Evolutionary conservation across 139 green algal genomes (phyloP), one percentile per base, ranked within the genome.

Genomic region (Picochlorum sp.): DNA sequence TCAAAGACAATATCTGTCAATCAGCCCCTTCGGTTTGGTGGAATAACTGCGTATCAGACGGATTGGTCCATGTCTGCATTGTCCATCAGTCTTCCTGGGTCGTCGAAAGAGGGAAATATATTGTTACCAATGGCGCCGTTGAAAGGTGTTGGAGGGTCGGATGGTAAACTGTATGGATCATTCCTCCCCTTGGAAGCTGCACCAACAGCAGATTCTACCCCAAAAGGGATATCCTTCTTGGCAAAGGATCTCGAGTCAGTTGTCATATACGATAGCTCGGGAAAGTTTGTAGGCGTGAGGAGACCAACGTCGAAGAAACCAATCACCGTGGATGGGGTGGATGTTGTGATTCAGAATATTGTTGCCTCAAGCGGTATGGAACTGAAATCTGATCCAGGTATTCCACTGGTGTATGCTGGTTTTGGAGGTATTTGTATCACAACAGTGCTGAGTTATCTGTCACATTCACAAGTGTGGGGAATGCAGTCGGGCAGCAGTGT

Each of bases 351-450:
- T 3, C 83, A 91, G 11, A 62, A 73, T 52, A 70, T 95, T 5
- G 52, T 90, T 50, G 86, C 83, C 44, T 73, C 69, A 60, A 94
- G 85, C 11, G 90, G 90, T 9, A 72, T 97, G 24, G 86, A 96
- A 80, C 72, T 97, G 18, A 96, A 97, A 81, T 81, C 63, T 3
- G 94, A 99, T 73, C 94, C 94, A 0, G 94, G 94, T 5, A 86
- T 99, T 56, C 94, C 92, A 0, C 74, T 81, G 3, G 92, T 98
- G 16, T 99, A 99, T 72, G 90, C 94, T 45, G 87, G 87, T 57
- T 93, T 93, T 74, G 85, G 68, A 62, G 76, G 79, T 76, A 73
- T 98, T 41, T 97, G 97, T 82, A 74, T 99, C 30, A 98, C 94
- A 2, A 92, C 88, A 1, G 76, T 96, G 4, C 62, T 99, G 23